phyloP scores from a whole-genome alignment of 2,329 filamentous ascomycete genomes.

The Stachybotrys echinatus region DNA sequence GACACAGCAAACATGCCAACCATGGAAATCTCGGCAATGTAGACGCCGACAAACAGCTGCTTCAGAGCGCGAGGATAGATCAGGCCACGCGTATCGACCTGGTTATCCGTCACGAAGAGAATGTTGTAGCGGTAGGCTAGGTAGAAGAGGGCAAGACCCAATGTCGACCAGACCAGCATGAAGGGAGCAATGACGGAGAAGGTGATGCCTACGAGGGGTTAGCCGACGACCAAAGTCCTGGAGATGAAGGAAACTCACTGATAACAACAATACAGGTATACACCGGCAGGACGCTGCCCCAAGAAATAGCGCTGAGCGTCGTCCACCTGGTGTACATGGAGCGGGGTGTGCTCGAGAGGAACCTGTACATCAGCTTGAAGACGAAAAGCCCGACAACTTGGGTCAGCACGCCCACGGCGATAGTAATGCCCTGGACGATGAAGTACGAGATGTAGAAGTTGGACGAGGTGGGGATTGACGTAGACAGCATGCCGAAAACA shows the following conservation, averaged over 20 bases:
- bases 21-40: conserved; percentile 73
- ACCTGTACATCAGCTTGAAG: conserved; percentile 61
- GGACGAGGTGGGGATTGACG: conserved; percentile 72
- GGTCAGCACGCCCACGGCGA: conserved; percentile 67
- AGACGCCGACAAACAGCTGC: conserved; percentile 77
- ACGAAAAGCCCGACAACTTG: conserved; percentile 63
- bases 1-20: conserved; percentile 75
- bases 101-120: conserved; percentile 71
- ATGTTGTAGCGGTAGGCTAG: conserved; percentile 83
- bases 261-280: conserved; percentile 72
- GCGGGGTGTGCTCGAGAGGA: conserved; percentile 71
- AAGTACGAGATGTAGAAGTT: conserved; percentile 95
- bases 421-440: conserved; percentile 74
- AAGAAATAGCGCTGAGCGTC: conserved; percentile 61
- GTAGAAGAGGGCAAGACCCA: conserved; percentile 76
- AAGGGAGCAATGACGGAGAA: conserved; percentile 83
- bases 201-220: conserved; percentile 48
- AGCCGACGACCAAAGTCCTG: conserved; percentile 5
- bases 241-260: conserved; percentile 31
- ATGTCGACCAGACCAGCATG: conserved; percentile 72
- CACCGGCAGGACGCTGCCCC: conserved; percentile 71
- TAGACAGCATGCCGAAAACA: conserved; percentile 61
- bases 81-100: conserved; percentile 82
- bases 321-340: conserved; percentile 74
- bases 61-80: conserved; percentile 85